phyloP scores from a whole-genome alignment of 495 filamentous ascomycete species.

The Penicillium salamii region DNA sequence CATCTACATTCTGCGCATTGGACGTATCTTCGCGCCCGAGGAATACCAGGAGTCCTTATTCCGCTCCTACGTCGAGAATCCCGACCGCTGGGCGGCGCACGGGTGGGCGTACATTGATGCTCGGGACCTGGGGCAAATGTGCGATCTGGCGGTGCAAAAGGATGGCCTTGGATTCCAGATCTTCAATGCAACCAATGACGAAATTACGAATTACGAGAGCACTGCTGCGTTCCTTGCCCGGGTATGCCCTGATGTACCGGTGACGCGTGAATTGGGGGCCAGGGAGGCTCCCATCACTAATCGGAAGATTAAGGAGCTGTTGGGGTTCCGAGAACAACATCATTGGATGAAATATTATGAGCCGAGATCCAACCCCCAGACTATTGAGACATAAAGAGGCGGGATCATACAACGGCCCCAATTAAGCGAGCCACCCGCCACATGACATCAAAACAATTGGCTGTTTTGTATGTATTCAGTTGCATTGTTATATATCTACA shows the following conservation, averaged over 20 bases:
- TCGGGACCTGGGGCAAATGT: conserved; percentile 51
- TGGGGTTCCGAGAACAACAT: conserved; percentile 57
- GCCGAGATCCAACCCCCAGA: neutral
- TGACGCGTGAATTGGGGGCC: conserved; percentile 52
- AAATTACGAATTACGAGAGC: conserved; percentile 42
- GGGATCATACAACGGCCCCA: no score
- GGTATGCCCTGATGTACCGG: conserved; percentile 40
- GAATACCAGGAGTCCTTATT: conserved; percentile 54
- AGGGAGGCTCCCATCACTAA: conserved; percentile 58
- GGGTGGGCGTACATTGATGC: conserved; percentile 62
- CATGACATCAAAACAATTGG: neutral
- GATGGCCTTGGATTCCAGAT: conserved; percentile 54
- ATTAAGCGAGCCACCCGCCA: neutral
- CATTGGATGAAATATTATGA: conserved; percentile 46
- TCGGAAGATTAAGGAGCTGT: conserved; percentile 53
- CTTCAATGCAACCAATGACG: conserved; percentile 59
- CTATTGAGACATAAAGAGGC: no score
- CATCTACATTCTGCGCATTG: conserved; percentile 59
- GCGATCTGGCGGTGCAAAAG: conserved; percentile 12
- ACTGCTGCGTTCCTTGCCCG: conserved; percentile 49
- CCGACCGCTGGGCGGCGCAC: conserved; percentile 48
- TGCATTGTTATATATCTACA: no score
- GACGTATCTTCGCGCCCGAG: conserved; percentile 56
- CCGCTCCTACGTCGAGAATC: conserved; percentile 44
- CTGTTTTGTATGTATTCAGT: no score